Percentiles rank a stretch among this genome's conserved stretches.
phyloP scores from a whole-genome alignment of 176 grass and related monocot genomes.

The Areca catechu region DNA sequence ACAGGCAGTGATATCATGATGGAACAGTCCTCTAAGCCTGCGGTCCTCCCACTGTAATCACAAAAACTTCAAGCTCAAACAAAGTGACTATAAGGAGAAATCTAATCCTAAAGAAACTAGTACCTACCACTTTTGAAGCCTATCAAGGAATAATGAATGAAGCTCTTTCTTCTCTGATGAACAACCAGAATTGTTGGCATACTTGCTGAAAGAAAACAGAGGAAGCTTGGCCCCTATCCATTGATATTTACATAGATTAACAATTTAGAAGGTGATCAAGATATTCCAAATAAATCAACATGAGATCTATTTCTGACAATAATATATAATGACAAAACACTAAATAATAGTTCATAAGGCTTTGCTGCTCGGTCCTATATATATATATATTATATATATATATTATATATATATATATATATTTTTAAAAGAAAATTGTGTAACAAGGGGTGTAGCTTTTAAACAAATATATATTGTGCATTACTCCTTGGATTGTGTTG shows the following conservation, averaged over 20 bases:
- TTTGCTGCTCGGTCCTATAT: too few species aligned
- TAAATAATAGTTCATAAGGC: not conserved
- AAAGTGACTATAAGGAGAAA: not conserved
- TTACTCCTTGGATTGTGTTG: too few species aligned
- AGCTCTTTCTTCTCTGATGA: slow-evolving; percentile 4
- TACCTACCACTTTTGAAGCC: slow-evolving; percentile 59
- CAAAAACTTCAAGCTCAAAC: not conserved
- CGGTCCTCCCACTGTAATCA: slow-evolving; percentile 55
- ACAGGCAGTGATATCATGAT: slow-evolving; percentile 63
- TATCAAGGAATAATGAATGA: slow-evolving; percentile 33
- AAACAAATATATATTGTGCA: not conserved
- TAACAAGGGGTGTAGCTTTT: not conserved
- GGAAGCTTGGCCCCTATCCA: not conserved
- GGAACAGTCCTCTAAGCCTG: slow-evolving; percentile 46
- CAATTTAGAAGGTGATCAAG: not conserved
- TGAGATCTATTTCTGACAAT: not conserved
- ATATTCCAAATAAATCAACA: not conserved
- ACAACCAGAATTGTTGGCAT: slow-evolving; percentile 3
- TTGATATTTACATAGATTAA: not conserved
- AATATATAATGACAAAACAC: not conserved
- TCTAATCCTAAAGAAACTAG: not conserved
- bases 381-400: too few species aligned
- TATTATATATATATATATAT: too few species aligned
- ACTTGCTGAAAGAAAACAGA: slow-evolving; percentile 4
- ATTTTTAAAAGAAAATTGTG: too few species aligned